A percentile compares a stretch with the other conserved stretches of the same genome.
Conservation (phyloP, 2,329 filamentous ascomycete species). For the Waltergamsia citrina region DNA sequence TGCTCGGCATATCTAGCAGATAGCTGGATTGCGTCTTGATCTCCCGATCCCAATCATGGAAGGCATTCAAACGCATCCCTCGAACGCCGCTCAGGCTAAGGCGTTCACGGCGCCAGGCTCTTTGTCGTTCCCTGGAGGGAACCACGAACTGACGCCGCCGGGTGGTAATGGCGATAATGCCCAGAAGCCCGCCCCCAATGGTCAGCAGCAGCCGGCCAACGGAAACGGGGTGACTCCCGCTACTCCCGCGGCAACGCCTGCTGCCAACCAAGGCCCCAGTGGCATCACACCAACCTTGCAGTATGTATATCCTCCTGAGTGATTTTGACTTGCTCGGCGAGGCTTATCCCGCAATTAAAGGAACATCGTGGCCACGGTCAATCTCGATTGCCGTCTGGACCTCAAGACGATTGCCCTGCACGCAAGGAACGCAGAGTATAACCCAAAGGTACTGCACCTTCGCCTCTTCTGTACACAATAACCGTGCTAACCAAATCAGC, state of each 20-base stretch:
- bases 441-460: conserved; percentile 71
- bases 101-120: conserved; percentile 90
- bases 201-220: conserved; percentile 47
- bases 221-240: conserved; percentile 77
- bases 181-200: conserved; percentile 28
- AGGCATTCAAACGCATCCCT: conserved; percentile 81
- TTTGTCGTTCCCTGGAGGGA: conserved; percentile 81
- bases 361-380: conserved; percentile 99
- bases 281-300: conserved; percentile 90
- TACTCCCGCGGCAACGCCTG: conserved; percentile 88
- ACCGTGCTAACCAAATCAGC: conserved; percentile 45
- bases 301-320: conserved; percentile 64
- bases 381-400: conserved; percentile 93
- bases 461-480: neutral
- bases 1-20: conserved; percentile 17
- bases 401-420: conserved; percentile 98
- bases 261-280: conserved; percentile 71
- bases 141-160: conserved; percentile 74
- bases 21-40: conserved; percentile 8
- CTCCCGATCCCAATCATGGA: conserved; percentile 56
- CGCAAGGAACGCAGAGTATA: conserved; percentile 97
- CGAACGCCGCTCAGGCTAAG: conserved; percentile 87
- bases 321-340: conserved; percentile 26
- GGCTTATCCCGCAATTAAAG: conserved; percentile 52
- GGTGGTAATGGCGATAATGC: conserved; percentile 54